Evolutionary conservation across 1,284 basidiomycete genomes (phyloP), one percentile per base, ranked within the genome.

Genomic region (Cryptococcus deneoformans): DNA sequence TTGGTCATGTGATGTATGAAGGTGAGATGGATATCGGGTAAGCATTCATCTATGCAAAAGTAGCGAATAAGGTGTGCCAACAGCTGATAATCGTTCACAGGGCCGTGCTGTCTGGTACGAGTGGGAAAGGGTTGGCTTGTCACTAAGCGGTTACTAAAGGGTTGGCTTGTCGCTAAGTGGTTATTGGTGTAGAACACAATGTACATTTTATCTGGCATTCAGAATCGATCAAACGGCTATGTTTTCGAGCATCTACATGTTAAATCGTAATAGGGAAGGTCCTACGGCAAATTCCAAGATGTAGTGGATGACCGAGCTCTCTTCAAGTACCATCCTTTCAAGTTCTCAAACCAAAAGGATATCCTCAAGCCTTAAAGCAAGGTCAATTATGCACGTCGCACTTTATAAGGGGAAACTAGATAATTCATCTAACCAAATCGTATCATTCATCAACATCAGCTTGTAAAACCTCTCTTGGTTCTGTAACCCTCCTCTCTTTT

Each of bases 1-100:
- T 72, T 0, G 79, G 79, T 2, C 77, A 79, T 63, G 56, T 73
- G 9, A 20, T 70, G 42, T 78, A 76, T 54, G 77, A 78, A 61
- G 64, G 56, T n/a, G 73, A 75, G 42, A 64, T 77, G 48, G 75
- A 75, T 53, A 58, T 75, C 6, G 65, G 65, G 71, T 73, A 55
- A 63, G 73, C 63, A 12, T 11, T 34, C 20, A 35, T 10, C 35
- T 8, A 16, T 46, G 34, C 14, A n/a, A 11, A 5, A 12, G 7
- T 12, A 14, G 20, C 46, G 20, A 16, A 8, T 16, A 36, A 43
- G 2, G 20, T 11, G 38, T 8, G 37, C 50, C 20, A 12, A 10
- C 39, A 10, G 11, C n/a, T 40, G 29, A 29, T 29, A 29, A 29
- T 29, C 29, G 29, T 14, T 40, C n/a, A 14, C 37, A 61, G 59